A percentile compares a stretch with the other conserved stretches of the same genome.
phyloP scores from a whole-genome alignment of 2,329 filamentous ascomycete species.

The Helotiales sp. region DNA sequence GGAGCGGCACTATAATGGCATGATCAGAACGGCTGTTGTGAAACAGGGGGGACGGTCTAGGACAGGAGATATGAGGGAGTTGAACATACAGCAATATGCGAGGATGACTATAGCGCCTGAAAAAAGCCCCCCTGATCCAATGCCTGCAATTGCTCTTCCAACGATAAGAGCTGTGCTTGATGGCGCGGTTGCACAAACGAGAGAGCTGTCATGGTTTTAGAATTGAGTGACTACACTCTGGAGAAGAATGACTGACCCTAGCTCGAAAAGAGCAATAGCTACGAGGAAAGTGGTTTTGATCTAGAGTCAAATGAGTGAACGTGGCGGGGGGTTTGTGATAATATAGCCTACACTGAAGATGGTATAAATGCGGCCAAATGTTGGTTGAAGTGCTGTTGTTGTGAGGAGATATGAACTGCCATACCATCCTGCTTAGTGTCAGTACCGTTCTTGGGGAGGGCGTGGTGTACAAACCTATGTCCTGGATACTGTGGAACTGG shows the following conservation, averaged over 20 bases:
- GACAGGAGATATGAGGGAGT: background rate
- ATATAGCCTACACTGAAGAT: slow-evolving; percentile 30
- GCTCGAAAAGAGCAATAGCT: slow-evolving; percentile 36
- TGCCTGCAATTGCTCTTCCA: slow-evolving; percentile 36
- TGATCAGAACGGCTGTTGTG: too few species aligned
- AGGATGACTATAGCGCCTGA: slow-evolving; percentile 36
- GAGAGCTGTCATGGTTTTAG: slow-evolving; percentile 23
- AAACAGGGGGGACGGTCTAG: background rate
- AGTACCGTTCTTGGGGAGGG: background rate
- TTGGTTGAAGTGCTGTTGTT: slow-evolving; percentile 33
- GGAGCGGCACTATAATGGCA: slow-evolving; percentile 24
- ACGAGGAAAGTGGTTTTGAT: slow-evolving; percentile 33
- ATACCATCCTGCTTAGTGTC: slow-evolving; percentile 28
- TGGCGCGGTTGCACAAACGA: slow-evolving; percentile 37
- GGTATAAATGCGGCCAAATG: slow-evolving; percentile 34
- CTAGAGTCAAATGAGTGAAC: background rate
- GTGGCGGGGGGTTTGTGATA: background rate
- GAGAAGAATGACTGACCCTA: slow-evolving; percentile 24
- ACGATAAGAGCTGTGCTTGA: slow-evolving; percentile 36
- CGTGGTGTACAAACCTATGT: slow-evolving; percentile 23
- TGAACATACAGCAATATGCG: slow-evolving; percentile 27
- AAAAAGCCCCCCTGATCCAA: slow-evolving; percentile 35
- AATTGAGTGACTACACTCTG: slow-evolving; percentile 15
- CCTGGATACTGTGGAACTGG: slow-evolving; percentile 25
- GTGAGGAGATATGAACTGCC: slow-evolving; percentile 38